Conservation (phyloP, 257 asterid species). For the Solanum sejunctum region DNA sequence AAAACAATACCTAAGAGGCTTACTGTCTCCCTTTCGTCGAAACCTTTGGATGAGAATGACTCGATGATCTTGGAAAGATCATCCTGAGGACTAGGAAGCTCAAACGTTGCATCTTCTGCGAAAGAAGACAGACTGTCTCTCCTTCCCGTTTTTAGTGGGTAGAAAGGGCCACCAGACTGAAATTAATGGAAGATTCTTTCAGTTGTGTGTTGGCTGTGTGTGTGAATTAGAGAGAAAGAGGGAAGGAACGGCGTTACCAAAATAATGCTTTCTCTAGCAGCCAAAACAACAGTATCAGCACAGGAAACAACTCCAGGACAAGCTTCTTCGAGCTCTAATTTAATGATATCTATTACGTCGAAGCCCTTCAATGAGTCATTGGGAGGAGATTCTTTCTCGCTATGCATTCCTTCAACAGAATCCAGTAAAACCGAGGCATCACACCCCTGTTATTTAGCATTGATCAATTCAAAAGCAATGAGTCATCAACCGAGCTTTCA, state of each 20-base stretch:
- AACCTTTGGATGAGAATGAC: constrained; percentile 51
- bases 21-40: constrained; percentile 45
- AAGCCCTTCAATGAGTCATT: constrained; percentile 44
- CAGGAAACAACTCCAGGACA: constrained; percentile 83
- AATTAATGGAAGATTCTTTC: constrained; percentile 5
- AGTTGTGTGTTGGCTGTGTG: neutral
- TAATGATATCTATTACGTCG: constrained; percentile 40
- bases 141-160: constrained; percentile 65
- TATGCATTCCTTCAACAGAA: constrained; percentile 19
- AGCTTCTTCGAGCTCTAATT: constrained; percentile 38
- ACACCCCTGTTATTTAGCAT: constrained; percentile 40
- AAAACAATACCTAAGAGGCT: constrained; percentile 46
- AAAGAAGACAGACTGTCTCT: constrained; percentile 36
- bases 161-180: constrained; percentile 85
- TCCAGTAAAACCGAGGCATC: constrained; percentile 77
- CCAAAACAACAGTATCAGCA: constrained; percentile 59
- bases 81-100: constrained; percentile 56
- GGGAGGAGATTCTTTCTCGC: constrained; percentile 49
- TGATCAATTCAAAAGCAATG: neutral
- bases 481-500: neutral
- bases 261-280: constrained; percentile 69
- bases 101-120: constrained; percentile 17
- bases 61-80: constrained; percentile 12
- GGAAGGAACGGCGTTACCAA: constrained; percentile 18
- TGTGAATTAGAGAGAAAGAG: neutral